Conservation (phyloP, 306 rosid genomes). For the Cicer pinnatifidum region DNA sequence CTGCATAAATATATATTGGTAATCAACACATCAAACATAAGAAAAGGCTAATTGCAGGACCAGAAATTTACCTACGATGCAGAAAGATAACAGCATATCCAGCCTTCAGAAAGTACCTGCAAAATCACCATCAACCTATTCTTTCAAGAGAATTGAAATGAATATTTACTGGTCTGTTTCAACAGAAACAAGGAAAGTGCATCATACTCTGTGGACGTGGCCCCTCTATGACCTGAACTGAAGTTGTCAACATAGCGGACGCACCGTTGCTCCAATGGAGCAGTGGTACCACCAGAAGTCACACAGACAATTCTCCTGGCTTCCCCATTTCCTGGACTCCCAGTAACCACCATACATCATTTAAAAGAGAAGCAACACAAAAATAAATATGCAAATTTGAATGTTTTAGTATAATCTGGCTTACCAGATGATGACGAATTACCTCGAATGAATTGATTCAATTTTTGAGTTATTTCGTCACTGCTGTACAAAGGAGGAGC, state of each 20-base stretch:
- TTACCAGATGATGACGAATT: constrained; percentile 59
- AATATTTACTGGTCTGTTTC: background rate
- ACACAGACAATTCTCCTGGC: constrained; percentile 77
- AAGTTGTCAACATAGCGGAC: constrained; percentile 93
- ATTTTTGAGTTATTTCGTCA: constrained; percentile 51
- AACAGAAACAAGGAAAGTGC: constrained; percentile 28
- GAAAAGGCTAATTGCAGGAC: background rate
- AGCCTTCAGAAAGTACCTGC: constrained; percentile 85
- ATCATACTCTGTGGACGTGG: constrained; percentile 90
- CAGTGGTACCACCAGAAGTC: constrained; percentile 96
- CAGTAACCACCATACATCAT: constrained; percentile 35
- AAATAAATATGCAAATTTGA: background rate
- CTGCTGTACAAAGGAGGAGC: constrained; percentile 76
- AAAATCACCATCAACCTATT: constrained; percentile 39
- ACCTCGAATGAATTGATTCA: constrained; percentile 60
- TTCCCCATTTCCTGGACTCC: constrained; percentile 53
- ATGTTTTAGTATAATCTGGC: constrained; percentile 27
- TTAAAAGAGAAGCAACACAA: constrained; percentile 26
- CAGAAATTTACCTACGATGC: constrained; percentile 60
- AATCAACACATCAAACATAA: constrained; percentile 21
- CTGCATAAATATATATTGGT: constrained; percentile 51
- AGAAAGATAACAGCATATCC: constrained; percentile 94
- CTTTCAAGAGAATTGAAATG: constrained; percentile 17
- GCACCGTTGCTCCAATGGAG: constrained; percentile 88
- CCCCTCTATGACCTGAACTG: constrained; percentile 98